These are phyloP conservation scores for Aspergillus nidulans DNA, from an alignment of 495 filamentous ascomycete genomes.

Conservation along the genomic window DNA sequence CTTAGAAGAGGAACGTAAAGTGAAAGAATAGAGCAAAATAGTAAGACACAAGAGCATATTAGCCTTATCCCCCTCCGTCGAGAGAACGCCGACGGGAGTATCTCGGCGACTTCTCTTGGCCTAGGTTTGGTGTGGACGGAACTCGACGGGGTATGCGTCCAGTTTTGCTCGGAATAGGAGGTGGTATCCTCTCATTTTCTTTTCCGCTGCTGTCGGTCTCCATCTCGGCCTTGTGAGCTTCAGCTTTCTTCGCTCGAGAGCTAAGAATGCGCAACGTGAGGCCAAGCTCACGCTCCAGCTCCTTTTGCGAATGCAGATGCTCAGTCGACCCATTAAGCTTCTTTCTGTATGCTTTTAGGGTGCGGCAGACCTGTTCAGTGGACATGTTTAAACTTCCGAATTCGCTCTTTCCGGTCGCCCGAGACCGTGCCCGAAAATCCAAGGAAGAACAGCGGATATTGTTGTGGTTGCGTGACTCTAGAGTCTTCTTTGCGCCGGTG, in stretches of 20 bases:
- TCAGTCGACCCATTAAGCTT: constrained; percentile 65
- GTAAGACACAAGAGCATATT: not conserved
- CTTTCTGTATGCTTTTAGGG: constrained; percentile 77
- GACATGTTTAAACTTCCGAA: constrained; percentile 67
- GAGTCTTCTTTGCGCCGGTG: constrained; percentile 18
- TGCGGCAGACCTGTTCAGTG: constrained; percentile 75
- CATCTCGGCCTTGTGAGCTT: constrained; percentile 30
- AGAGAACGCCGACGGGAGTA: constrained; percentile 30
- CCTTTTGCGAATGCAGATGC: constrained; percentile 59
- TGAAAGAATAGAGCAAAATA: not conserved
- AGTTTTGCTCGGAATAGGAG: constrained; percentile 20
- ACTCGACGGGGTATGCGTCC: constrained; percentile 27
- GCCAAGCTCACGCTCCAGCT: constrained; percentile 75
- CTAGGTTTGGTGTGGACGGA: constrained; percentile 36
- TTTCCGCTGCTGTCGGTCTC: constrained; percentile 45
- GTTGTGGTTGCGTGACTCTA: constrained; percentile 17
- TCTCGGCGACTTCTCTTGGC: constrained; percentile 22
- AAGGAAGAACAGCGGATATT: constrained; percentile 52
- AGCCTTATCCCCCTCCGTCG: constrained; percentile 25
- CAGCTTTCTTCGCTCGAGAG: constrained; percentile 35
- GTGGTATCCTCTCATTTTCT: constrained; percentile 32
- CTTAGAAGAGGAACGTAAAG: constrained; percentile 1
- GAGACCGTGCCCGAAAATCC: constrained; percentile 51
- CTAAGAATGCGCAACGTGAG: constrained; percentile 68
- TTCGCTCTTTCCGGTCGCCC: constrained; percentile 48